phyloP scores from a whole-genome alignment of 331 rosid genomes.

The Pyracantha coccinea region DNA sequence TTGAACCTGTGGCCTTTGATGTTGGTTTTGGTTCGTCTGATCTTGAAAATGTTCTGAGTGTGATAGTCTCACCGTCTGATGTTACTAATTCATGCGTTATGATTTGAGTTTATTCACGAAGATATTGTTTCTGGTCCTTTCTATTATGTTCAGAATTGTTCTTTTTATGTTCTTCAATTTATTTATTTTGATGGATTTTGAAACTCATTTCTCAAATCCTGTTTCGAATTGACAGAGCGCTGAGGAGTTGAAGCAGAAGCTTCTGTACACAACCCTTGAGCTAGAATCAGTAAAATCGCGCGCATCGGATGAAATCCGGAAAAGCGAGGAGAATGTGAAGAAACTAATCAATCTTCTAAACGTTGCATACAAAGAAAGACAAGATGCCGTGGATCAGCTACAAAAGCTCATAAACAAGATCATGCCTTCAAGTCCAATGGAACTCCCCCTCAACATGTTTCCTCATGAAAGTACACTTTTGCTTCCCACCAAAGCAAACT shows the following conservation, averaged over 20 bases:
- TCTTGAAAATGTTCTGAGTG: background rate
- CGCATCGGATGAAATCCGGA: constrained; percentile 27
- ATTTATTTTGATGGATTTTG: background rate
- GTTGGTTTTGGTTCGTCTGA: background rate
- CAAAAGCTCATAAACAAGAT: constrained; percentile 32
- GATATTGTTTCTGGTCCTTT: background rate
- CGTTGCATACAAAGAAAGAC: constrained; percentile 55
- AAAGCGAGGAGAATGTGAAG: constrained; percentile 25
- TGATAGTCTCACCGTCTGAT: background rate
- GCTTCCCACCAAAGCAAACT: constrained; percentile 50
- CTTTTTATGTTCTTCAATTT: background rate
- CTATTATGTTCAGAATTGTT: background rate
- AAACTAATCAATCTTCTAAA: constrained; percentile 34
- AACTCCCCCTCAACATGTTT: constrained; percentile 16
- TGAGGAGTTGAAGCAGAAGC: constrained; percentile 58
- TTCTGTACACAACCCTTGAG: constrained; percentile 31
- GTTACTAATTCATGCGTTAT: background rate
- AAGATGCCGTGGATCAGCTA: constrained; percentile 55
- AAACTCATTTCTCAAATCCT: background rate
- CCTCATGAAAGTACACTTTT: constrained; percentile 20
- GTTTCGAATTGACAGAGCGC: constrained; percentile 34
- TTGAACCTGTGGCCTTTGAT: background rate
- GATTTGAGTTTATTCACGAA: background rate
- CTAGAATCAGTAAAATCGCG: constrained; percentile 42
- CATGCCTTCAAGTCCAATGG: constrained; percentile 17